phyloP scores from a whole-genome alignment of 2,329 filamentous ascomycete genomes.

The Nakataea oryzae region DNA sequence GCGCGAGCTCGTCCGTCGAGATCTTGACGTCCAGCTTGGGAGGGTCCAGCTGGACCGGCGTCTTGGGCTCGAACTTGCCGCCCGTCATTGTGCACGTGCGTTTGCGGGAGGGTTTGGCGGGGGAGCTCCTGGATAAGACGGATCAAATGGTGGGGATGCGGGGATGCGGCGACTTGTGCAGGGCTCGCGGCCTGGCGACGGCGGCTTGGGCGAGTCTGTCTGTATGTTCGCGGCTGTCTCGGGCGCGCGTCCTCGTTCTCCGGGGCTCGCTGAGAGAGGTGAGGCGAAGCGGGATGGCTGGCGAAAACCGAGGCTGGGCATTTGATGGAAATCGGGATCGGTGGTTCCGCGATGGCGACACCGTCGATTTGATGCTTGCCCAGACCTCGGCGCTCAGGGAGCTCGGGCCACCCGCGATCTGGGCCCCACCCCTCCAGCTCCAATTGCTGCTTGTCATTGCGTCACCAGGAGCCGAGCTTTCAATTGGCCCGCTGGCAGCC shows the following conservation, averaged over 20 bases:
- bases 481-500: background rate
- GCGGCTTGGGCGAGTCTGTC: background rate
- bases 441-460: too few species aligned
- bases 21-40: constrained; percentile 78
- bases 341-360: too few species aligned
- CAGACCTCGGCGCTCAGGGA: background rate
- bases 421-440: background rate
- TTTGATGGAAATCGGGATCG: too few species aligned
- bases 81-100: constrained; percentile 32
- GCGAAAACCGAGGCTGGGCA: too few species aligned
- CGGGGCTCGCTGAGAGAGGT: too few species aligned
- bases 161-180: background rate
- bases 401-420: background rate
- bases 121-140: background rate
- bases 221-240: too few species aligned
- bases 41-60: constrained; percentile 62
- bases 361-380: too few species aligned
- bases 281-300: background rate
- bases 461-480: too few species aligned
- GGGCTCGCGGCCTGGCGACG: too few species aligned
- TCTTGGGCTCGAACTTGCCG: constrained; percentile 69
- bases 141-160: background rate
- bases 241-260: too few species aligned
- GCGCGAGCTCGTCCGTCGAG: constrained; percentile 64
- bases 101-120: background rate